Base-by-base conservation (phyloP, 306 rosid species). In the Ormosia semicastrata region DNA sequence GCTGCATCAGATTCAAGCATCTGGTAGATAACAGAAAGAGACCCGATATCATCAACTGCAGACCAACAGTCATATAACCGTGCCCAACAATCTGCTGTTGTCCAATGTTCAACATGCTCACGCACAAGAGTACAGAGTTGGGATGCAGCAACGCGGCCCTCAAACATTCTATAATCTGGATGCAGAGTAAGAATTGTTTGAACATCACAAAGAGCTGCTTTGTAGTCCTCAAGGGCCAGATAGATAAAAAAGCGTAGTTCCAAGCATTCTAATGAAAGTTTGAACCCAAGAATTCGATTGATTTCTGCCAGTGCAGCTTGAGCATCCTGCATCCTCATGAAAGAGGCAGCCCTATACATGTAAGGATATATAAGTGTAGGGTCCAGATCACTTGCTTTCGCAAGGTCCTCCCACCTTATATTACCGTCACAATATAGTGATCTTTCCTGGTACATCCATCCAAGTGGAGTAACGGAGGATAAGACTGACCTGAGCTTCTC, bases 391-490 rank as follows among this genome's bases (percentile, higher is more conserved):
- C 88, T 87, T 58, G 97, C 97, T 89, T 88, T 92, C 84, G 90
- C 92, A 77, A 94, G 98, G 85, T 94, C 94, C 73, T 85, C 86
- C 92, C 92, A 87, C 81, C 84, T 91, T 70, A 75, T 86, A 39
- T 90, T 89, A 74, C 89, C 88, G 40, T 91, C 94, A 81, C 91
- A 85, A 85, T 94, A 91, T 66, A 94, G 88, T 67, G 98, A 89
- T 79, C 97, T 87, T 89, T 94, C 98, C 84, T 90, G 97, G 80
- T 91, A 88, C 97, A 94, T 90, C 98, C 98, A 94, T 73, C 98
- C 98, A 81, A 89, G 89, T 8, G 94, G 94, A 32, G 73, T 49
- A 70, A 73, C 88, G 71, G 92, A 78, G 30, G 92, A 77, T 82
- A 94, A 84, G 50, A 89, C 83, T 41, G 93, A 90, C 86, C 92